phyloP scores from a whole-genome alignment of 345 rosid genomes.

The Gossypium mustelinum region DNA sequence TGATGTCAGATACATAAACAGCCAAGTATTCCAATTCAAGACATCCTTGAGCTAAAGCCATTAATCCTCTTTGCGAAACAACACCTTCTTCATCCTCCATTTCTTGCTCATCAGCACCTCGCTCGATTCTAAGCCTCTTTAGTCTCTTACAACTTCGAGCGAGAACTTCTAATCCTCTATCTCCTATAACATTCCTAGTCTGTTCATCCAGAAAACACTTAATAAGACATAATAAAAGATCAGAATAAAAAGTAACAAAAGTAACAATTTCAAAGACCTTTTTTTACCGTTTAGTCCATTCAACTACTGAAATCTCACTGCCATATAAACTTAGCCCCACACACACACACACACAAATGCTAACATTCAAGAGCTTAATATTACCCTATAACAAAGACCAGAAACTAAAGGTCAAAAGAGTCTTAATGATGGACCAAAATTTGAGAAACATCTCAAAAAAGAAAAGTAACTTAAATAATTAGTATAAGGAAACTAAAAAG shows the following conservation, averaged over 20 bases:
- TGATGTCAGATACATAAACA: constrained; percentile 80
- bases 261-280: constrained; percentile 1
- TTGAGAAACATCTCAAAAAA: background rate
- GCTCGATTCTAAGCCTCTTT: constrained; percentile 88
- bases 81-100: constrained; percentile 84
- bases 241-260: background rate
- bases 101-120: constrained; percentile 82
- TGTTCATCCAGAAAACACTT: constrained; percentile 30
- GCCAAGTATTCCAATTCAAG: constrained; percentile 72
- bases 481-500: background rate
- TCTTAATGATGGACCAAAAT: background rate
- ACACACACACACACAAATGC: background rate
- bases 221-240: background rate
- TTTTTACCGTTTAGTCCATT: background rate
- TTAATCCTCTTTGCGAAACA: constrained; percentile 85
- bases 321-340: background rate
- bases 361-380: background rate
- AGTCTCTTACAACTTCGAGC: constrained; percentile 62
- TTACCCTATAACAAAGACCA: background rate
- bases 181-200: constrained; percentile 96
- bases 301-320: background rate
- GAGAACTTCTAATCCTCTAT: constrained; percentile 80
- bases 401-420: background rate
- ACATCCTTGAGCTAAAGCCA: constrained; percentile 82
- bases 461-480: background rate